These are phyloP conservation scores for Ettlia oleoabundans DNA, from an alignment of 139 green algal species.

Conservation along the genomic window DNA sequence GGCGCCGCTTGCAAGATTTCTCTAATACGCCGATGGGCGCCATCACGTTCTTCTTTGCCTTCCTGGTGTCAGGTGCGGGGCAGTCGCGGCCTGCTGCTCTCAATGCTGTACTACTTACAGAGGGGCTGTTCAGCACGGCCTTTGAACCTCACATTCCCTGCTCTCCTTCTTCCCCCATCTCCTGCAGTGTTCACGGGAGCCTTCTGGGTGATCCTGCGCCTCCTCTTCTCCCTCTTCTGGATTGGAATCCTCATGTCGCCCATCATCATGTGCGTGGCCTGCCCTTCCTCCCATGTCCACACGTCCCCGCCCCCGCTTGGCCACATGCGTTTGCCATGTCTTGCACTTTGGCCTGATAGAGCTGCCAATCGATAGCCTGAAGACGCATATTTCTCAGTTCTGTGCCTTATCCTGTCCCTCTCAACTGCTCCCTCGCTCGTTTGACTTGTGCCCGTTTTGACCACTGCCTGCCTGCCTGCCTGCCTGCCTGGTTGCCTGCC, in stretches of 20 bases:
- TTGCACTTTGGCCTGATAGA: no score
- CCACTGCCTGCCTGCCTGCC: background rate
- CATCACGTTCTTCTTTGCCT: conserved; percentile 26
- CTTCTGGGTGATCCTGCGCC: conserved; percentile 31
- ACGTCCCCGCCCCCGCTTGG: background rate
- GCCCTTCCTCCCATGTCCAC: background rate
- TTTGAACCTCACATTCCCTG: background rate
- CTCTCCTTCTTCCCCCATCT: no score
- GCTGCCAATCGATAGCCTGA: no score
- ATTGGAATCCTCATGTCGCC: conserved; percentile 11
- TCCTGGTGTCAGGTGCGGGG: conserved; percentile 27
- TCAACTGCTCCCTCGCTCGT: background rate
- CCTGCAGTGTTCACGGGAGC: conserved; percentile 22
- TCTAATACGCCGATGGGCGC: conserved; percentile 23
- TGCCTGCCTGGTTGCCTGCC: background rate
- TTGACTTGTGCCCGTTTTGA: background rate
- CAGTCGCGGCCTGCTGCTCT: background rate
- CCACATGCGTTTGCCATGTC: background rate
- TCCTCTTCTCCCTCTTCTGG: conserved; percentile 17
- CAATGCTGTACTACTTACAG: background rate
- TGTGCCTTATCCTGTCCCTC: background rate
- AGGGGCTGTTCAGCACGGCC: no score
- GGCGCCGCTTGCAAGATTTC: conserved; percentile 4
- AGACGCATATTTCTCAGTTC: no score
- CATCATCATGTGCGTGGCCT: conserved; percentile 14